These are phyloP conservation scores for Proliferodiscus dingleyae DNA, from an alignment of 2,329 filamentous ascomycete genomes.

Conservation along the genomic window DNA sequence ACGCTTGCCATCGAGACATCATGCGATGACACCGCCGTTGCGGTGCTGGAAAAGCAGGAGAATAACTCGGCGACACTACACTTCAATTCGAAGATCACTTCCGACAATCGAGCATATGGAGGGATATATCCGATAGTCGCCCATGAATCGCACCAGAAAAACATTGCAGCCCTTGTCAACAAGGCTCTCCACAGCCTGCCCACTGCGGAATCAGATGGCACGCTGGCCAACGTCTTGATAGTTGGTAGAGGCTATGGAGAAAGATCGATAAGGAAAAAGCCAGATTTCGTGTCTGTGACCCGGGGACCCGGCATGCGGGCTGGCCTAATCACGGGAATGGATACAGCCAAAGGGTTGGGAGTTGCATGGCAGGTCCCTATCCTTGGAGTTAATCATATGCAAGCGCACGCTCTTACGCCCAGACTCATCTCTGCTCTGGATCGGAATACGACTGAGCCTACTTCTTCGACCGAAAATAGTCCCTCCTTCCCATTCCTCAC, in stretches of 20 bases:
- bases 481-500: constrained; percentile 81
- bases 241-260: constrained; percentile 18
- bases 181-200: constrained; percentile 55
- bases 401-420: constrained; percentile 88
- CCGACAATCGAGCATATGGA: constrained; percentile 66
- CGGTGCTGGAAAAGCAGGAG: constrained; percentile 60
- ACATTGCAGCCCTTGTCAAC: constrained; percentile 63
- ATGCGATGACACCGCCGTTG: constrained; percentile 91
- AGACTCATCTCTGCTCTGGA: constrained; percentile 64
- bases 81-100: constrained; percentile 78
- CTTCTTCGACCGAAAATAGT: not conserved
- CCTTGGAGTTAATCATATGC: constrained; percentile 92
- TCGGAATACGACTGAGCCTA: constrained; percentile 3
- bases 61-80: constrained; percentile 51
- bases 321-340: constrained; percentile 72
- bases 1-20: constrained; percentile 77
- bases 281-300: constrained; percentile 85
- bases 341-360: constrained; percentile 81
- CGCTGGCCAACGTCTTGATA: constrained; percentile 9
- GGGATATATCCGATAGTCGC: constrained; percentile 79
- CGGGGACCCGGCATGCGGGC: constrained; percentile 84
- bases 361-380: constrained; percentile 79
- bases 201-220: constrained; percentile 4
- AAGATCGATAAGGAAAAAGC: constrained; percentile 40
- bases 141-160: constrained; percentile 68